phyloP scores from a whole-genome alignment of 495 filamentous ascomycete species.

The Penicillium cosmopolitanum region DNA sequence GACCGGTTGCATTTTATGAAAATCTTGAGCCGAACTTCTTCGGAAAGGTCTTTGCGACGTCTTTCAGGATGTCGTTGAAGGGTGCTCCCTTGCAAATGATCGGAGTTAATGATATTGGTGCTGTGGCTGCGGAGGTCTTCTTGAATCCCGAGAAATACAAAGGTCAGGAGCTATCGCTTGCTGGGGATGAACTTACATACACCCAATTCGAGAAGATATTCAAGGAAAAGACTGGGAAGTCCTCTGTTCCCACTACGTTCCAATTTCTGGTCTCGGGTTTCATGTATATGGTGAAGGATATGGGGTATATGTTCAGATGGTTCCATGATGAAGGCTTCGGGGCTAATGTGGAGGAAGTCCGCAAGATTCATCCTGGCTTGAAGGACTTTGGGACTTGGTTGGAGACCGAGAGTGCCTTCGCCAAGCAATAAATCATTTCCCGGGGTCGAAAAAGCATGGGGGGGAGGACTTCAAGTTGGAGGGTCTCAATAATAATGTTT shows the following conservation, averaged over 20 bases:
- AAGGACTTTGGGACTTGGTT: constrained; percentile 65
- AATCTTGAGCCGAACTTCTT: constrained; percentile 60
- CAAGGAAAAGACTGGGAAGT: constrained; percentile 47
- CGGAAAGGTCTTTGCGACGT: constrained; percentile 62
- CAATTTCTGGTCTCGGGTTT: constrained; percentile 39
- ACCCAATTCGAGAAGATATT: constrained; percentile 54
- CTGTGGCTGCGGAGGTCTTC: constrained; percentile 66
- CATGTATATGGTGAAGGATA: constrained; percentile 53
- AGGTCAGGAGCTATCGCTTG: constrained; percentile 53
- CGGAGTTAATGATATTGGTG: constrained; percentile 62
- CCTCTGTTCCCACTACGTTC: constrained; percentile 53
- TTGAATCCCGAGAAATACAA: constrained; percentile 50
- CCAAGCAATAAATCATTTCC: not conserved
- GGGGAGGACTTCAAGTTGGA: not conserved
- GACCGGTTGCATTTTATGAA: constrained; percentile 72
- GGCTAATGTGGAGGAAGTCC: constrained; percentile 59
- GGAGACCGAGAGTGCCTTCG: constrained; percentile 56
- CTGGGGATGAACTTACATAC: constrained; percentile 62
- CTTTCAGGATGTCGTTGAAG: constrained; percentile 49
- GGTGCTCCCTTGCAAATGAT: constrained; percentile 62
- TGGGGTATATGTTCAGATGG: constrained; percentile 65
- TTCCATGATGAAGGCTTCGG: constrained; percentile 65
- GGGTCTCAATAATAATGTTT: not conserved
- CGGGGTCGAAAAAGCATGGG: not conserved
- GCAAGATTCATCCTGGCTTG: constrained; percentile 52